Conservation (phyloP, 139 green algal genomes). For the Marvania coccoides region DNA sequence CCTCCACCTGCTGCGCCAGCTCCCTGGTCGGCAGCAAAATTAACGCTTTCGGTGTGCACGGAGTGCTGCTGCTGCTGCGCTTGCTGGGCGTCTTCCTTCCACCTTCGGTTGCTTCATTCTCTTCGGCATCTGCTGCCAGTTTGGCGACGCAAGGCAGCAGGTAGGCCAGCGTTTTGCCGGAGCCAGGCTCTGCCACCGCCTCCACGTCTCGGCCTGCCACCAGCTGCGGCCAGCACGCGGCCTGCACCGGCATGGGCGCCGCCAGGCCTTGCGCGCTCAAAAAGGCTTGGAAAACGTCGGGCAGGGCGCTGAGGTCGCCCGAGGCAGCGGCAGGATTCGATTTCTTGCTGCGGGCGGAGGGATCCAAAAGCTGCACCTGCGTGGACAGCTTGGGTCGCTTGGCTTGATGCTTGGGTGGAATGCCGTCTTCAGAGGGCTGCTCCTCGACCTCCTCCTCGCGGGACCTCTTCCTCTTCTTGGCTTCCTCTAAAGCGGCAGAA, state of each 20-base stretch:
- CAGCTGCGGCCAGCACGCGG: slow-evolving; percentile 25
- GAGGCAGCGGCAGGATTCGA: neutral
- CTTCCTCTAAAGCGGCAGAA: no score
- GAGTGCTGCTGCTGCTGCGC: slow-evolving; percentile 11
- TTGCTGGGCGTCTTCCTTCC: neutral
- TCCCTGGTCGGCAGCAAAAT: slow-evolving; percentile 72
- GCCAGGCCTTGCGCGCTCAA: slow-evolving; percentile 52
- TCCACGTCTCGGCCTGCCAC: slow-evolving; percentile 28
- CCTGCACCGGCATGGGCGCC: slow-evolving; percentile 67
- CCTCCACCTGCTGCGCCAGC: slow-evolving; percentile 65
- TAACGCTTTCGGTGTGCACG: slow-evolving; percentile 35
- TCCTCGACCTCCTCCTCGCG: no score
- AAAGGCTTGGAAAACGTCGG: slow-evolving; percentile 35
- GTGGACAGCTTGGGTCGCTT: slow-evolving; percentile 20
- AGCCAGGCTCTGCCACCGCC: slow-evolving; percentile 65
- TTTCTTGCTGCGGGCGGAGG: neutral
- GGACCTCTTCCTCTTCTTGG: no score
- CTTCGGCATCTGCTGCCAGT: neutral
- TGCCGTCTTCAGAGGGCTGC: no score
- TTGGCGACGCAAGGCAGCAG: slow-evolving; percentile 47
- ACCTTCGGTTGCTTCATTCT: neutral
- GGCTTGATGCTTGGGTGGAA: no score
- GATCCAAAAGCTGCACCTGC: slow-evolving; percentile 17
- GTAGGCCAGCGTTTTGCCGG: slow-evolving; percentile 80
- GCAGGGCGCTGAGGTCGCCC: slow-evolving; percentile 21